Percentiles rank a stretch among this genome's conserved stretches.
Conservation (phyloP, 805 yeast genomes). For the Scheffersomyces coipomensis region DNA sequence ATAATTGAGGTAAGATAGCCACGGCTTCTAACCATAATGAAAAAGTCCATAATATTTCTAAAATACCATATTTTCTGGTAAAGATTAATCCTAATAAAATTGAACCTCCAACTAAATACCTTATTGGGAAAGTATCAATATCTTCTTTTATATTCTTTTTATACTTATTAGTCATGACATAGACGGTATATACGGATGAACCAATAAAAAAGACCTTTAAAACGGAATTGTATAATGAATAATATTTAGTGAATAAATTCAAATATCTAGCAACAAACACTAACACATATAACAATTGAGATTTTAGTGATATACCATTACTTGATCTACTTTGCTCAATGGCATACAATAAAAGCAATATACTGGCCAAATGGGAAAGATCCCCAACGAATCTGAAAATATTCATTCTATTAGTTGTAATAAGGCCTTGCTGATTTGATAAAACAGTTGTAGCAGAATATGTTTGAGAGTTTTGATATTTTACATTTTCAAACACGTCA, state of each 20-base stretch:
- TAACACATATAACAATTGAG: slow-evolving; percentile 70
- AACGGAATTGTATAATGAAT: slow-evolving; percentile 69
- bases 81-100: slow-evolving; percentile 55
- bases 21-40: slow-evolving; percentile 90
- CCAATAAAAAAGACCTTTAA: slow-evolving; percentile 82
- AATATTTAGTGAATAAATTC: slow-evolving; percentile 47
- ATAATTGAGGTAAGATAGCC: slow-evolving; percentile 90
- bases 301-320: slow-evolving; percentile 84
- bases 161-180: slow-evolving; percentile 64
- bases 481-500: not conserved
- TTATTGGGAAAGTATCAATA: slow-evolving; percentile 65
- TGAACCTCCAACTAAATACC: slow-evolving; percentile 67
- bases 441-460: not conserved
- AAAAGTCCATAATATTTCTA: slow-evolving; percentile 82
- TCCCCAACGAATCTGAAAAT: slow-evolving; percentile 60
- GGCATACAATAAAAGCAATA: slow-evolving; percentile 69
- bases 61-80: slow-evolving; percentile 58
- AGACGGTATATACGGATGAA: slow-evolving; percentile 72
- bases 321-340: slow-evolving; percentile 65
- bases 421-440: not conserved
- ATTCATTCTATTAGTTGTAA: slow-evolving; percentile 32
- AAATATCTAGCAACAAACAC: slow-evolving; percentile 40
- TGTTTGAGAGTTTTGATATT: not conserved
- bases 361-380: slow-evolving; percentile 77
- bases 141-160: slow-evolving; percentile 62